Evolutionary conservation across 139 green algal species (phyloP).

Genomic region (Micromonas commoda): DNA sequence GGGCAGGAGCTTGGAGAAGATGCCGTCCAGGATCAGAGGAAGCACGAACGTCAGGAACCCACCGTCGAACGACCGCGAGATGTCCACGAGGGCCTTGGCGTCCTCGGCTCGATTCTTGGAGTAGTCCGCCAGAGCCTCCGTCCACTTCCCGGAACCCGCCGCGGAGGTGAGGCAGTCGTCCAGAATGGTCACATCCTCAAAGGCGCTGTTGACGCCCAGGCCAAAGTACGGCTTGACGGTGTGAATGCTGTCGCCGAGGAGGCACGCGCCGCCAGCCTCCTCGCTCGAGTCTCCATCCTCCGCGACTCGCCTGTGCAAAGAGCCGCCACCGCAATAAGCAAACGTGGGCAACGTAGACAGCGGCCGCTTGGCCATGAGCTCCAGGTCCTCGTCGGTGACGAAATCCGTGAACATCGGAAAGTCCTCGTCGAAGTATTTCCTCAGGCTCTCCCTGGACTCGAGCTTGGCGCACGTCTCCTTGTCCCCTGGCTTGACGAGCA

Average conservation of each 20-base stretch:
- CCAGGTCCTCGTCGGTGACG: conserved; percentile 23
- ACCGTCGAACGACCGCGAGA: conserved; percentile 43
- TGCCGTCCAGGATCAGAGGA: conserved; percentile 47
- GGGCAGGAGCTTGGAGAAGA: conserved; percentile 37
- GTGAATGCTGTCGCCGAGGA: conserved; percentile 44
- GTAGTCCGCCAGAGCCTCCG: conserved; percentile 23
- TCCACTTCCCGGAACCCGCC: not conserved
- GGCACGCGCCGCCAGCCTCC: not conserved
- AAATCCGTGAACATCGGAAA: conserved; percentile 43
- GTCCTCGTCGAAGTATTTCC: conserved; percentile 35
- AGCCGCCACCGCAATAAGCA: conserved; percentile 2
- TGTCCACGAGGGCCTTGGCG: conserved; percentile 44
- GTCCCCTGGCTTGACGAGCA: conserved; percentile 43
- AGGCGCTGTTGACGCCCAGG: conserved; percentile 49
- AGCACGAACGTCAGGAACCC: conserved; percentile 48
- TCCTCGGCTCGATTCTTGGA: conserved; percentile 34
- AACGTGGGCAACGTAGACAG: conserved; percentile 21
- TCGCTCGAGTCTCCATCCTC: not conserved
- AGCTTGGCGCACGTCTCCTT: conserved; percentile 3
- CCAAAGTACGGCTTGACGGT: conserved; percentile 59
- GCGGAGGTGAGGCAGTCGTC: conserved; percentile 11
- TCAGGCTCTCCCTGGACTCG: not conserved
- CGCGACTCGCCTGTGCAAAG: too few species aligned
- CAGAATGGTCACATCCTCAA: conserved; percentile 46
- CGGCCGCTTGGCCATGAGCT: conserved; percentile 3